These are phyloP conservation scores for Ogataea allantospora DNA, from an alignment of 805 yeast species.

Conservation along the genomic window DNA sequence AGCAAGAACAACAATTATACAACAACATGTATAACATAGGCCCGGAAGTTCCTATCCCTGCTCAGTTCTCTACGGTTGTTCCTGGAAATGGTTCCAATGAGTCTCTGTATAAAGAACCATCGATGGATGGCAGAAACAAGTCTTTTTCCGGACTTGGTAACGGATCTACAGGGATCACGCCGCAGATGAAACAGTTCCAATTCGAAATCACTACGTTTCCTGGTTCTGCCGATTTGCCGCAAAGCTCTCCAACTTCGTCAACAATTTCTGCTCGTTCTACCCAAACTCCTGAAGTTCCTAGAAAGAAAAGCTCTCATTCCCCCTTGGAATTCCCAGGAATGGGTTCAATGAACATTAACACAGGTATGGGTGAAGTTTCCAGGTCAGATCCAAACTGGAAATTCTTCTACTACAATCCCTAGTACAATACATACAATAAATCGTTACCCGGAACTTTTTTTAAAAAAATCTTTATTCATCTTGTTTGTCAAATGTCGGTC, in stretches of 20 bases:
- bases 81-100: slow-evolving; percentile 13
- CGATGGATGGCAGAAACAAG: background rate
- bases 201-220: slow-evolving; percentile 21
- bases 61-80: slow-evolving; percentile 1
- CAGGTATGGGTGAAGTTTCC: background rate
- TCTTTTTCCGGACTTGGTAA: background rate
- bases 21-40: slow-evolving; percentile 2
- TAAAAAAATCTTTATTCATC: slow-evolving; percentile 6
- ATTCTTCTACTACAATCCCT: slow-evolving; percentile 19
- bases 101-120: slow-evolving; percentile 11
- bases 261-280: slow-evolving; percentile 23
- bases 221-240: slow-evolving; percentile 3
- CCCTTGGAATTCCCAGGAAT: slow-evolving; percentile 6
- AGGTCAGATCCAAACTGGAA: slow-evolving; percentile 16
- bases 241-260: slow-evolving; percentile 18
- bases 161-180: slow-evolving; percentile 16
- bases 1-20: slow-evolving; percentile 15
- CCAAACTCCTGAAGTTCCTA: slow-evolving; percentile 8
- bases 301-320: background rate
- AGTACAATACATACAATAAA: background rate
- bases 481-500: slow-evolving; percentile 17
- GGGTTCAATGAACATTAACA: slow-evolving; percentile 5
- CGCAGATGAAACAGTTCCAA: slow-evolving; percentile 19
- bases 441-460: slow-evolving; percentile 6
- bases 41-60: slow-evolving; percentile 1